phyloP scores from a whole-genome alignment of 2,329 filamentous ascomycete species.

The Fusarium goolgardi region DNA sequence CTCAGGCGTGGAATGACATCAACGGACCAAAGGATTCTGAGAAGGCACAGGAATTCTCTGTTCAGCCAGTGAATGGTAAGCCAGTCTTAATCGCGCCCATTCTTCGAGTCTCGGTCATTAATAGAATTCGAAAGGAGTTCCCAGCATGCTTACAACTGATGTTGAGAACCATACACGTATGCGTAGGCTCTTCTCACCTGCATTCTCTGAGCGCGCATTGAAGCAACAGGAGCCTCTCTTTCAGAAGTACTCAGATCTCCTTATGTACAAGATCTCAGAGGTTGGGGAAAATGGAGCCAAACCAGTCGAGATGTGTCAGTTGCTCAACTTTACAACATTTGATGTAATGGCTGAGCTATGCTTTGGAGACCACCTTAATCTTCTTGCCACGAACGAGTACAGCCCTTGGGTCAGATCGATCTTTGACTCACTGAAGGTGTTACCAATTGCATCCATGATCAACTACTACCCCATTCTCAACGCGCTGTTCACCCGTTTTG shows the following conservation, averaged over 20 bases:
- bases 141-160: constrained; percentile 11
- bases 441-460: constrained; percentile 1
- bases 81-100: accelerated
- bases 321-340: constrained; percentile 44
- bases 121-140: not conserved
- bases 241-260: constrained; percentile 18
- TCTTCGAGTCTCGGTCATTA: not conserved
- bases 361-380: constrained; percentile 45
- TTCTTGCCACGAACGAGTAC: constrained; percentile 40
- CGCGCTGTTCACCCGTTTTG: not conserved
- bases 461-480: constrained; percentile 23
- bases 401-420: constrained; percentile 46
- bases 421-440: constrained; percentile 30
- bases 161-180: constrained; percentile 7
- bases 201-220: constrained; percentile 24
- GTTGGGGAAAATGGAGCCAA: constrained; percentile 13
- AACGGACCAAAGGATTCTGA: constrained; percentile 15
- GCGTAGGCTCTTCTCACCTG: constrained; percentile 15
- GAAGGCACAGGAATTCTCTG: constrained; percentile 14
- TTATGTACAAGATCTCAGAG: constrained; percentile 16
- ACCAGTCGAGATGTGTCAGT: constrained; percentile 9
- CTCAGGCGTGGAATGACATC: constrained; percentile 26
- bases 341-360: constrained; percentile 46
- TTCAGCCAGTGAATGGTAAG: constrained; percentile 18
- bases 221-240: constrained; percentile 26